Base-by-base conservation (phyloP, 805 yeast genomes). In the Starmerella vitae region DNA sequence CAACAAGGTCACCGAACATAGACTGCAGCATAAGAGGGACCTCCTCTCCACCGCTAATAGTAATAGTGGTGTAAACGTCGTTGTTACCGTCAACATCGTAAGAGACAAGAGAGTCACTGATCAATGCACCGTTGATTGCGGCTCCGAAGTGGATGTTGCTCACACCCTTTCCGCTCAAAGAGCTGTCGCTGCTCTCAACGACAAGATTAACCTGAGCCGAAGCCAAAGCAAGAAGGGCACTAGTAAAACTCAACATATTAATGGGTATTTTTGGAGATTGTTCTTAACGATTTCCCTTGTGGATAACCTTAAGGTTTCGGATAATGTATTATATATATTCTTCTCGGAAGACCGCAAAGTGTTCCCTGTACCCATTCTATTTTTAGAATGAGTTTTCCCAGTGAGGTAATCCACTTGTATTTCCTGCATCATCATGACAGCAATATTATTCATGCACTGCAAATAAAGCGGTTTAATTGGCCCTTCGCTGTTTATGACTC, bases 81-180 rank as follows among this genome's bases (percentile, higher is more conserved):
- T 21, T 14, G 14, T 39, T 17, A 12, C 38, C 5, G 32, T 30
- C 34, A 2, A 12, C 24, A 15, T 15, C 13, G 42, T 18, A 43
- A 6, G n/a, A 3, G 13, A 10, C 15, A 12, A 25, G 24, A 14
- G 6, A 12, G 29, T 34, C 20, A 4, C 36, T 5, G 13, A 45
- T 17, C 20, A 35, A 25, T 5, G 37, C 41, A 22, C 41, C 48
- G 15, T 47, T 44, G 24, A 34, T 24, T 7, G 43, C 48, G 17
- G 47, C 49, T 19, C 45, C 49, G 27, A 36, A 43, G 41, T 45
- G 49, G 20, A 39, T 21, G 19, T 6, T 20, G 20, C 30, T 13
- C 15, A 45, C 14, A 12, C 37, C 41, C 24, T 40, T 26, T 26
- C 30, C 30, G 26, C 20, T n/a, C 22, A 37, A 17, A 3, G 21